These are phyloP conservation scores for Arctostaphylos glauca DNA, from an alignment of 148 eudicot species.

Conservation along the genomic window DNA sequence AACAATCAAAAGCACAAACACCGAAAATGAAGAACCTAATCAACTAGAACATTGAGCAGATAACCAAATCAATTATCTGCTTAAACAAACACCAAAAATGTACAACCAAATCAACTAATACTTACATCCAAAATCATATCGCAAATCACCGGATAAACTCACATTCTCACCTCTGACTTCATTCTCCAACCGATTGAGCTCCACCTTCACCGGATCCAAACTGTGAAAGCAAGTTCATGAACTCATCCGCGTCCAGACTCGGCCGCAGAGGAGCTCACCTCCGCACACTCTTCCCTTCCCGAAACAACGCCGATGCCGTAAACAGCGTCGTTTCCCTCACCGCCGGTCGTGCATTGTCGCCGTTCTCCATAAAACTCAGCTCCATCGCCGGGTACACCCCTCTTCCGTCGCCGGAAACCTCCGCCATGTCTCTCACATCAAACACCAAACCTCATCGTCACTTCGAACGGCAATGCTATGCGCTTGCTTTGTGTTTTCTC, in stretches of 20 bases:
- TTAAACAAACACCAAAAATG: too few relatives aligned
- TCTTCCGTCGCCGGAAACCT: slow-evolving; percentile 34
- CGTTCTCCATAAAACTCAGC: slow-evolving; percentile 11
- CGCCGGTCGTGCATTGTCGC: slow-evolving; percentile 29
- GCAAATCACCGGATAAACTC: slow-evolving; percentile 32
- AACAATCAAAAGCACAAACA: neutral
- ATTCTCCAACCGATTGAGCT: slow-evolving; percentile 87
- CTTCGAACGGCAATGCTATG: slow-evolving; percentile 12
- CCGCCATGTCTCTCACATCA: slow-evolving; percentile 43
- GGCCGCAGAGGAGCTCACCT: slow-evolving; percentile 56
- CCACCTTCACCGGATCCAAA: slow-evolving; percentile 93
- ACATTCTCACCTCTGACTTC: slow-evolving; percentile 74
- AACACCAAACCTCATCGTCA: slow-evolving; percentile 4
- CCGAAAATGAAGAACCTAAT: neutral
- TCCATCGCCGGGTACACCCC: slow-evolving; percentile 21
- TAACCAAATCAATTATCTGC: too few relatives aligned
- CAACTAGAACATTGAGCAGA: slow-evolving; percentile 3
- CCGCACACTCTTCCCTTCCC: slow-evolving; percentile 49
- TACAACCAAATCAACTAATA: too few relatives aligned
- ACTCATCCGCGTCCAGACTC: slow-evolving; percentile 77
- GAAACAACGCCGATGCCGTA: slow-evolving; percentile 55
- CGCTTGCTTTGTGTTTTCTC: neutral
- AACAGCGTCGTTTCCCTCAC: slow-evolving; percentile 29
- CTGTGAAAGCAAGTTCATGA: slow-evolving; percentile 70
- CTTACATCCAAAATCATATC: too few relatives aligned